phyloP scores from a whole-genome alignment of 2,329 filamentous ascomycete species.

The Gremmenia infestans region DNA sequence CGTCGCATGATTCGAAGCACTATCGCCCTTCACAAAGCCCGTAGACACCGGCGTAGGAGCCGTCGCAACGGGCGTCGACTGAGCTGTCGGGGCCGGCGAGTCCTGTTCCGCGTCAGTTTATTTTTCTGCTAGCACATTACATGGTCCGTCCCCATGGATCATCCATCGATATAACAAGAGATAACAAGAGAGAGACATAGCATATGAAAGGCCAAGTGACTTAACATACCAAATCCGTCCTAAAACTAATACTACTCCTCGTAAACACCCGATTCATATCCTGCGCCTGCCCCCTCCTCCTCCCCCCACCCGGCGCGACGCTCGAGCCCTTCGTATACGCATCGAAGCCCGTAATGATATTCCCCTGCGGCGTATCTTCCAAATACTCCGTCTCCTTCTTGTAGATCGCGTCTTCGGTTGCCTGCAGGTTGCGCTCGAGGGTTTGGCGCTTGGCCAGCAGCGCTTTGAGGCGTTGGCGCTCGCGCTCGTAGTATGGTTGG shows the following conservation, averaged over 20 bases:
- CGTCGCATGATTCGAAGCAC: slow-evolving; percentile 48
- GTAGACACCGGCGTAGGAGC: slow-evolving; percentile 53
- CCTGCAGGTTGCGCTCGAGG: slow-evolving; percentile 26
- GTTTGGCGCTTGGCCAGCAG: slow-evolving; percentile 61
- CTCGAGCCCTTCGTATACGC: slow-evolving; percentile 88
- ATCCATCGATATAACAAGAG: too few relatives aligned
- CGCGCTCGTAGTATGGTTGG: slow-evolving; percentile 66
- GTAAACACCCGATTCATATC: slow-evolving; percentile 70
- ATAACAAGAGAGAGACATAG: too few relatives aligned
- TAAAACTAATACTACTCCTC: slow-evolving; percentile 50
- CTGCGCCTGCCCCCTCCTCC: slow-evolving; percentile 59
- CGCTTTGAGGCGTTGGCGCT: slow-evolving; percentile 61
- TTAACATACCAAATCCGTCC: not conserved
- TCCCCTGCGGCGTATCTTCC: slow-evolving; percentile 82
- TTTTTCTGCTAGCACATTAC: not conserved
- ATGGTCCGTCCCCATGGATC: not conserved
- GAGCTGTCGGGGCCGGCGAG: slow-evolving; percentile 25
- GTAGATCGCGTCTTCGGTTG: slow-evolving; percentile 71
- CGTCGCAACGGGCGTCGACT: slow-evolving; percentile 32
- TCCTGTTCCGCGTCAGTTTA: slow-evolving; percentile 19
- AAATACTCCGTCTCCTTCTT: slow-evolving; percentile 83
- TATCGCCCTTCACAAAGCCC: slow-evolving; percentile 43
- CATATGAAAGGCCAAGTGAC: not conserved
- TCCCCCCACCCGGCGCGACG: slow-evolving; percentile 53
- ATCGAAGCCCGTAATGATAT: slow-evolving; percentile 97